Evolutionary conservation across 2,329 filamentous ascomycete species (phyloP).

Genomic region (Aspergillus piperis): DNA sequence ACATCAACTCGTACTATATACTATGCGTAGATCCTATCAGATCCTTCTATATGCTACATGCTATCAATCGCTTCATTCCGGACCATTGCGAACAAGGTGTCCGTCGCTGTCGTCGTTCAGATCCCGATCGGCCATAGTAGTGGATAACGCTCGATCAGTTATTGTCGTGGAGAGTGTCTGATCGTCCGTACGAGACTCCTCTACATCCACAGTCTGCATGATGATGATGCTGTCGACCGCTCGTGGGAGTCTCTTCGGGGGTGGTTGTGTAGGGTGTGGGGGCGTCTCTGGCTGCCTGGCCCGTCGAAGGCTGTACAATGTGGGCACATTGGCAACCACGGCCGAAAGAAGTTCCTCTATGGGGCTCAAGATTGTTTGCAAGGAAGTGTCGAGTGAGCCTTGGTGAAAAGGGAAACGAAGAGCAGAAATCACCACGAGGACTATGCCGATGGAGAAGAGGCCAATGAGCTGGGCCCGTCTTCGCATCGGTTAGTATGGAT

Average conservation of each 20-base stretch:
- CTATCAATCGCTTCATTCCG: background rate
- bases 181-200: background rate
- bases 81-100: background rate
- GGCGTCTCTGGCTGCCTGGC: background rate
- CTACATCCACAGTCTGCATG: conserved; percentile 7
- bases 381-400: background rate
- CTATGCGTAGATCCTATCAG: background rate
- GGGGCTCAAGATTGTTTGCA: conserved; percentile 6
- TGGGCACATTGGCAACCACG: conserved; percentile 16
- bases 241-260: background rate
- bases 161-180: background rate
- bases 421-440: conserved; percentile 12
- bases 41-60: background rate
- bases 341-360: conserved; percentile 14
- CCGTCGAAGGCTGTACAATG: conserved; percentile 13
- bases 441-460: conserved; percentile 14
- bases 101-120: background rate
- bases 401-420: conserved; percentile 11
- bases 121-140: too few relatives aligned
- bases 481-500: background rate
- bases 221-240: conserved; percentile 6
- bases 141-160: background rate
- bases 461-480: conserved; percentile 13
- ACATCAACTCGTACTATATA: background rate
- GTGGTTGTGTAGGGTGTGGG: background rate